phyloP scores from a whole-genome alignment of 148 eudicot species.

The Cornus controversa region DNA sequence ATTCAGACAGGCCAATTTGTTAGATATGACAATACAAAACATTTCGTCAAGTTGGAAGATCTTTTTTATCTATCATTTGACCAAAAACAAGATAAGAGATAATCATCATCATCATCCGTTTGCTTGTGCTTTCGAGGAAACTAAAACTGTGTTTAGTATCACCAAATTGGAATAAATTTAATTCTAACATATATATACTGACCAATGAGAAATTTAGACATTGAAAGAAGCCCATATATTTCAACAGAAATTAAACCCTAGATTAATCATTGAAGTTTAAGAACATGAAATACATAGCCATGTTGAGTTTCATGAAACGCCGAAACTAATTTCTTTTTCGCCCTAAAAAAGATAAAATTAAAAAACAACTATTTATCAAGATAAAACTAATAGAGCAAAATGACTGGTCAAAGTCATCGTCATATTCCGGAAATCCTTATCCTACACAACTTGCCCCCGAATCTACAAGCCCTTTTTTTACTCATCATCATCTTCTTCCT shows the following conservation, averaged over 20 bases:
- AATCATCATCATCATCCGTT: no score
- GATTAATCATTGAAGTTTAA: neutral
- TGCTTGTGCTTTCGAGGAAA: no score
- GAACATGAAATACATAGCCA: neutral
- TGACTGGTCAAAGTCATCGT: neutral
- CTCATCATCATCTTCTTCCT: conserved; percentile 5
- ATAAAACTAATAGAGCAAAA: neutral
- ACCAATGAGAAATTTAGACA: no score
- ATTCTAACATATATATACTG: no score
- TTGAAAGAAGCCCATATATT: no score
- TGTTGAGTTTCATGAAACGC: neutral
- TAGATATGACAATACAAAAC: no score
- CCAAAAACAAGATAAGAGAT: no score
- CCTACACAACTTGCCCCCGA: neutral
- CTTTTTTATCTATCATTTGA: no score
- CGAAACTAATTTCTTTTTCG: neutral
- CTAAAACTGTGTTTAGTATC: no score
- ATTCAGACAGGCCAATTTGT: no score
- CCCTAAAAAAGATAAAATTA: neutral
- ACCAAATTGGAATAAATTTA: no score
- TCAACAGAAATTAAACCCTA: neutral
- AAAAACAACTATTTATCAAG: neutral
- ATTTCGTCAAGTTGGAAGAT: no score
- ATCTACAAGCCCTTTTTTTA: neutral
- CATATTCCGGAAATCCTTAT: neutral